Base-by-base conservation (phyloP, 2,329 filamentous ascomycete species). In the Purpureocillium lavendulum region DNA sequence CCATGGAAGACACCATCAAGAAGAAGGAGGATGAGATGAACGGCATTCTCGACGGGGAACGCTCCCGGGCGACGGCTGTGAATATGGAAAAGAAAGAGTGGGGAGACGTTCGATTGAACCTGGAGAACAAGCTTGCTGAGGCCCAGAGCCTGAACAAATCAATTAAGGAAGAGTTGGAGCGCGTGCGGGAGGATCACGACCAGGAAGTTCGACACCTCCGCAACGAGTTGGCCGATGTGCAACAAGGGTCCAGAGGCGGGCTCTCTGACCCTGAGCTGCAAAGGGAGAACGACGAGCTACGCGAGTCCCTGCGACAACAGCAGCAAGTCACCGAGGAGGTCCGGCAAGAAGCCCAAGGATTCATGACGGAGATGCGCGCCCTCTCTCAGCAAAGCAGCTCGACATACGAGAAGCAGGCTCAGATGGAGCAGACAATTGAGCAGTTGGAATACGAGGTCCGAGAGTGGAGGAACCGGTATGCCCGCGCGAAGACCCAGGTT, bases 401-500 rank as follows among this genome's bases (percentile, higher is more conserved):
- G 10, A 81, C 83, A 7, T 83, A 86, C 59, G 87, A 94, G 49
- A 83, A 82, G 49, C 89, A 97, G 59, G 80, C 87, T 38, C 78
- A 81, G 50, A 71, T 97, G 47, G 79, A 84, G 40, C 75, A 74
- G 46, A 84, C 84, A 34, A 81, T 96, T 26, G 73, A 84, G 41
- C 70, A 75, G 40, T 72, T 98, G 6, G 87, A 96, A 60, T 70
- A 77, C 16, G 88, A 97, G 56, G 79, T 94, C 35, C 83, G 84
- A 40, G 82, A 89, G 37, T 98, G 92, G 92, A 87, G 88, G 56
- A 80, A 82, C 50, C 84, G 89, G 34, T 97, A 96, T 56, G 84
- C 88, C 18, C 84, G 82, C 49, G 75, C 86, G 30, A 96, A 94
- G 66, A 86, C 90, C 3, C 89, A 96, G 59, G 69, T 94, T 36